phyloP scores from a whole-genome alignment of 2,329 filamentous ascomycete species.

The Penicillium sp. region DNA sequence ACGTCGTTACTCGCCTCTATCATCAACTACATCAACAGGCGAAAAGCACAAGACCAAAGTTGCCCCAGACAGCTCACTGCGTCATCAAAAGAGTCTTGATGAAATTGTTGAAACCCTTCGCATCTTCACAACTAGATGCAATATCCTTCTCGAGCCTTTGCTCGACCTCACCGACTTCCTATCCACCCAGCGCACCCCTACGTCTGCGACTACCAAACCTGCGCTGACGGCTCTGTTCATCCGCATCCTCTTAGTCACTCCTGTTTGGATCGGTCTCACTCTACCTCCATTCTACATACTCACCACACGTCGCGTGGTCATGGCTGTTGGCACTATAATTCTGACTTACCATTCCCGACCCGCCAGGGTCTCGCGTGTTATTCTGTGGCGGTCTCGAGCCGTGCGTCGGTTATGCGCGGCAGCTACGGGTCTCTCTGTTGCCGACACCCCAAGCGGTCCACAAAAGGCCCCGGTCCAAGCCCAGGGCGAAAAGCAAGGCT shows the following conservation, averaged over 20 bases:
- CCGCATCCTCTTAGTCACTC: slow-evolving; percentile 81
- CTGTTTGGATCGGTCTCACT: slow-evolving; percentile 81
- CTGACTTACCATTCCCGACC: slow-evolving; percentile 91
- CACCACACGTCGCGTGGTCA: slow-evolving; percentile 77
- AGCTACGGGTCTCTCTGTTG: slow-evolving; percentile 77
- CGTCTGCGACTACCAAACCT: slow-evolving; percentile 84
- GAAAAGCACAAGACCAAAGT: slow-evolving; percentile 58
- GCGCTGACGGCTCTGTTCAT: slow-evolving; percentile 87
- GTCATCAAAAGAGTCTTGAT: slow-evolving; percentile 90
- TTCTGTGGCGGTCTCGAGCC: slow-evolving; percentile 83
- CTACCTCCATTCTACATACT: slow-evolving; percentile 81
- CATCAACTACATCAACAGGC: slow-evolving; percentile 75
- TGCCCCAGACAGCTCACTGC: slow-evolving; percentile 63
- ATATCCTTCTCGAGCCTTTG: slow-evolving; percentile 85
- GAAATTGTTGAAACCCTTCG: slow-evolving; percentile 95
- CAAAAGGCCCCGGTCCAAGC: slow-evolving; percentile 44
- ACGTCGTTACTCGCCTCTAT: slow-evolving; percentile 82
- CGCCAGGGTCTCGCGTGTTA: slow-evolving; percentile 76
- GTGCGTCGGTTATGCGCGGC: slow-evolving; percentile 68
- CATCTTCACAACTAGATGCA: slow-evolving; percentile 86
- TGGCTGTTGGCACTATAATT: slow-evolving; percentile 82
- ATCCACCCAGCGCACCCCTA: slow-evolving; percentile 84
- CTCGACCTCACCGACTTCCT: slow-evolving; percentile 89
- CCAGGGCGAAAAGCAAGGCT: slow-evolving; percentile 47
- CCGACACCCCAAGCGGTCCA: slow-evolving; percentile 24